Evolutionary conservation across 2,329 filamentous ascomycete genomes (phyloP).

Genomic region (Stagonosporopsis chrysanthemi): DNA sequence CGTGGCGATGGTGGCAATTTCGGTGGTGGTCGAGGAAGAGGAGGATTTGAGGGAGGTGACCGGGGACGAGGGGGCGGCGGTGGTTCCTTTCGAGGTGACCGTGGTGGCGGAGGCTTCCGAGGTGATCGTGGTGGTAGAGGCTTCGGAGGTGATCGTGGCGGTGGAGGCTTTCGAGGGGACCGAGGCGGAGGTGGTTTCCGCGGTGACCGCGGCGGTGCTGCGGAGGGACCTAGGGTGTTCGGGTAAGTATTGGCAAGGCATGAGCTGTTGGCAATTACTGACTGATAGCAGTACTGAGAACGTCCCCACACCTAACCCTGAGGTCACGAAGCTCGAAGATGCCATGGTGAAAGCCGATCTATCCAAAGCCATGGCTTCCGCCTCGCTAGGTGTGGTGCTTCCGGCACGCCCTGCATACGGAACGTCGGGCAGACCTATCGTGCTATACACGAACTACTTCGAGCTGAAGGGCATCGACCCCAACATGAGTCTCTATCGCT

Average conservation of each 20-base stretch:
- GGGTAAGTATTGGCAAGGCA: slow-evolving; percentile 27
- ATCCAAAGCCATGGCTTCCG: slow-evolving; percentile 29
- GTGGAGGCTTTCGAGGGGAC: slow-evolving; percentile 17
- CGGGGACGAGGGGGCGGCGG: slow-evolving; percentile 29
- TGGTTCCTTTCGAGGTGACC: too few species aligned
- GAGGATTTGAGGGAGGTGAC: slow-evolving; percentile 22
- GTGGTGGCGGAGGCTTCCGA: slow-evolving; percentile 17
- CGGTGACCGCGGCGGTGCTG: slow-evolving; percentile 22
- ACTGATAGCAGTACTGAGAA: slow-evolving; percentile 35
- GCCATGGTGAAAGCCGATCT: slow-evolving; percentile 41
- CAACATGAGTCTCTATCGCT: slow-evolving; percentile 36
- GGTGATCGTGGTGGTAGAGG: slow-evolving; percentile 17
- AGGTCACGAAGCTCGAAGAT: slow-evolving; percentile 41
- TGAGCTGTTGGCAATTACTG: neutral
- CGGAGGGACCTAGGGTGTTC: slow-evolving; percentile 26
- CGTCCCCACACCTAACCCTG: slow-evolving; percentile 44
- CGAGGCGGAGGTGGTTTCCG: slow-evolving; percentile 24
- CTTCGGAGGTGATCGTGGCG: slow-evolving; percentile 18
- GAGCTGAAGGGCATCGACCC: slow-evolving; percentile 44
- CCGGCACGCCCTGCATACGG: slow-evolving; percentile 46
- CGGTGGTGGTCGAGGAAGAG: slow-evolving; percentile 22
- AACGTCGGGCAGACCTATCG: slow-evolving; percentile 45
- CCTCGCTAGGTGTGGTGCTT: slow-evolving; percentile 32
- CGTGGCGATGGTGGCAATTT: slow-evolving; percentile 34
- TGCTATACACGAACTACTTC: slow-evolving; percentile 54